Conservation (phyloP, 2,329 filamentous ascomycete species). For the Phoma sp. region DNA sequence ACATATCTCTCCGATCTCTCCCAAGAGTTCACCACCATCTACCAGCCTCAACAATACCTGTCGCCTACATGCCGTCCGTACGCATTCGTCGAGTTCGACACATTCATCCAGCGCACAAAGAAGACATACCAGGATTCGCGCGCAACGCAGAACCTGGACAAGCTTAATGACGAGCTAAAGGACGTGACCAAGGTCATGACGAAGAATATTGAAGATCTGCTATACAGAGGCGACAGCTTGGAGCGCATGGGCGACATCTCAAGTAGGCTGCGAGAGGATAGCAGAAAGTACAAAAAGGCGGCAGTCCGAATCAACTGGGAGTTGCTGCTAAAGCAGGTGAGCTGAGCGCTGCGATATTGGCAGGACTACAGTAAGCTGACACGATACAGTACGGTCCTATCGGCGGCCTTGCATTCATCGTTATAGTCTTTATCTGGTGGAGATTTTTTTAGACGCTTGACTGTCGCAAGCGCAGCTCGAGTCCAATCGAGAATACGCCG, state of each 20-base stretch:
- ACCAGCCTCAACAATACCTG: conserved; percentile 75
- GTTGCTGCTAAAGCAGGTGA: conserved; percentile 83
- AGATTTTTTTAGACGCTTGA: conserved; percentile 74
- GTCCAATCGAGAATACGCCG: background rate
- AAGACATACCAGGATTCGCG: conserved; percentile 92
- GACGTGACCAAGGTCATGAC: conserved; percentile 99
- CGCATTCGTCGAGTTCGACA: conserved; percentile 97
- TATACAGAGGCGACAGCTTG: conserved; percentile 91
- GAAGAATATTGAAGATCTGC: conserved; percentile 97
- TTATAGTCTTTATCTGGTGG: conserved; percentile 89
- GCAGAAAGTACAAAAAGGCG: conserved; percentile 89
- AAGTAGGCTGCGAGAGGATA: conserved; percentile 84
- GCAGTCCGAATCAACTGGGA: conserved; percentile 99
- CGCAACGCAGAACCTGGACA: conserved; percentile 89
- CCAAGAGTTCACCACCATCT: conserved; percentile 87
- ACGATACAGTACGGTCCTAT: conserved; percentile 78
- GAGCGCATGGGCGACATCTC: conserved; percentile 98
- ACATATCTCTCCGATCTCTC: conserved; percentile 95
- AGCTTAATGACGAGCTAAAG: conserved; percentile 93
- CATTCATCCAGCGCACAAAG: conserved; percentile 91
- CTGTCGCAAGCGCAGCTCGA: background rate
- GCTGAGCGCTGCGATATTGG: conserved; percentile 19
- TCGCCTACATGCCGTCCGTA: conserved; percentile 82
- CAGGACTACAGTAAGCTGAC: conserved; percentile 22
- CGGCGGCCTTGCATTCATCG: conserved; percentile 78